Evolutionary conservation across 1,284 basidiomycete genomes (phyloP).

Genomic region (Phylloporus sp.): DNA sequence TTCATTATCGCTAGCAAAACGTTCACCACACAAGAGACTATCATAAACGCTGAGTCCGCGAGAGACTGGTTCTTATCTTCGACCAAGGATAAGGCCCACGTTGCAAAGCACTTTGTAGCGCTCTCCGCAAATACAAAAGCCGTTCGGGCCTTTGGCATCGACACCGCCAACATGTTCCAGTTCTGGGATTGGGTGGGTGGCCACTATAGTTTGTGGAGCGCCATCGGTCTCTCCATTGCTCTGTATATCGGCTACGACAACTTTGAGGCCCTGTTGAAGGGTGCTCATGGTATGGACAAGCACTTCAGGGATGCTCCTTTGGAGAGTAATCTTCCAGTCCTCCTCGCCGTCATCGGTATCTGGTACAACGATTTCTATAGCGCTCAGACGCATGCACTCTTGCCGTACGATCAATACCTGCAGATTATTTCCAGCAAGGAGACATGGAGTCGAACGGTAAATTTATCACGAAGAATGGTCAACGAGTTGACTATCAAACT

Average conservation of each 20-base stretch:
- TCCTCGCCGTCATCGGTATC: constrained; percentile 91
- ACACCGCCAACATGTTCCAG: constrained; percentile 95
- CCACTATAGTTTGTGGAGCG: constrained; percentile 97
- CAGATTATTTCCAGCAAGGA: constrained; percentile 99
- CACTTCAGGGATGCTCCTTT: constrained; percentile 92
- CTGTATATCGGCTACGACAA: constrained; percentile 94
- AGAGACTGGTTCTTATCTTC: constrained; percentile 91
- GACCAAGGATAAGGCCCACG: constrained; percentile 89
- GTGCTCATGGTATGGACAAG: constrained; percentile 97
- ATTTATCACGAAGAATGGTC: constrained; percentile 91
- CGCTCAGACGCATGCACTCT: constrained; percentile 91
- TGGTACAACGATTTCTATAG: constrained; percentile 99
- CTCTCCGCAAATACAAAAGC: constrained; percentile 96
- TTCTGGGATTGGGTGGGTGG: constrained; percentile 99
- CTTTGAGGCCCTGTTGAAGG: constrained; percentile 89
- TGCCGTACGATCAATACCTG: constrained; percentile 98
- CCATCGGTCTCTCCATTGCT: constrained; percentile 95
- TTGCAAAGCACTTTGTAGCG: constrained; percentile 99
- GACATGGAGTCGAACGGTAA: constrained; percentile 99
- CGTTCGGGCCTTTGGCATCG: constrained; percentile 95
- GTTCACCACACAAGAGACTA: constrained; percentile 99
- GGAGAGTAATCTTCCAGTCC: constrained; percentile 91
- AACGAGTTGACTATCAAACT: constrained; percentile 95
- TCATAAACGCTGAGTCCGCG: constrained; percentile 96
- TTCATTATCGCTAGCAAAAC: constrained; percentile 99